Conservation (phyloP, 306 rosid genomes). For the Pyrus pyrifolia region DNA sequence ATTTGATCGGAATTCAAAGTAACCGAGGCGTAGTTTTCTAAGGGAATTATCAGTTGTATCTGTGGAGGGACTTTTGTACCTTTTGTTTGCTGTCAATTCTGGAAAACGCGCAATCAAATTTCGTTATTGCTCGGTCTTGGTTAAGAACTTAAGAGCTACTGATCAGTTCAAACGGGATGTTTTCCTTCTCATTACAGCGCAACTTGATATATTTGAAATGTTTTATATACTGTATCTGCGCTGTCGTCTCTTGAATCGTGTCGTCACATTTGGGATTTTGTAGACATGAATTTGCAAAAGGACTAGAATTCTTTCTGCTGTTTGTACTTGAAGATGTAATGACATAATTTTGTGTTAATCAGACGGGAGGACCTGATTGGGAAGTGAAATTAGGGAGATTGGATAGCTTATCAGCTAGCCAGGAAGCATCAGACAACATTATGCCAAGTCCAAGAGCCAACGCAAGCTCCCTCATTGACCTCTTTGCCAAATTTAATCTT, state of each 20-base stretch:
- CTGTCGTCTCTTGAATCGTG: not conserved
- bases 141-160: not conserved
- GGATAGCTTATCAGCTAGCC: conserved; percentile 66
- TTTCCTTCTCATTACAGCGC: not conserved
- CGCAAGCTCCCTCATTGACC: conserved; percentile 56
- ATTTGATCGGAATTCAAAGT: not conserved
- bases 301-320: not conserved
- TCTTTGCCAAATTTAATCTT: conserved; percentile 44
- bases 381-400: conserved; percentile 72
- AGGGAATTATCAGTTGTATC: no score
- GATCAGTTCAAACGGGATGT: not conserved
- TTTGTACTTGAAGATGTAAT: not conserved
- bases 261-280: not conserved
- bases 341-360: conserved; percentile 2
- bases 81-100: not conserved
- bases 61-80: no score
- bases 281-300: not conserved
- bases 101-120: not conserved
- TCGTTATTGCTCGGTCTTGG: not conserved
- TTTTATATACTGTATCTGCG: not conserved
- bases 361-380: conserved; percentile 94
- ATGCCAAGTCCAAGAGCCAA: conserved; percentile 94
- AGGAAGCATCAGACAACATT: conserved; percentile 52
- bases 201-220: not conserved
- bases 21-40: not conserved